Base-by-base conservation (phyloP, 1,284 basidiomycete species). In the Takashimella tepidaria region DNA sequence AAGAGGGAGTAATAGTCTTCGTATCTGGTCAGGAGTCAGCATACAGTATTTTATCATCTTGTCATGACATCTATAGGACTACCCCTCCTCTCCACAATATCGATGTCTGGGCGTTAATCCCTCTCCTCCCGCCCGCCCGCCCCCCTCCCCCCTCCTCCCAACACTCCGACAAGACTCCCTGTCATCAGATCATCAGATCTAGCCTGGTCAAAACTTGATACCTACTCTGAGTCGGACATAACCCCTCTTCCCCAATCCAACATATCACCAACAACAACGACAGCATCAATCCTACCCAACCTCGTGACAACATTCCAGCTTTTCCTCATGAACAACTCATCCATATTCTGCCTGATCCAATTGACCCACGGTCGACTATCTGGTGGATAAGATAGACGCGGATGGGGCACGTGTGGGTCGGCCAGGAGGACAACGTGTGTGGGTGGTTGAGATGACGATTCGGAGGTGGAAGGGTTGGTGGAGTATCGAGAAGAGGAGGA, bases 191-290 rank as follows among this genome's bases (percentile, higher is more conserved):
- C 27, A 21, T n/a, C n/a, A n/a, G n/a, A n/a, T n/a, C n/a, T n/a
- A n/a, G n/a, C n/a, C n/a, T n/a, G n/a, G n/a, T n/a, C n/a, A n/a
- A n/a, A n/a, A 3, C 41, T 16, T 12, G 31, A 3, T 5, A 81
- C 85, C 74, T 72, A 91, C 90, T 89, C 84, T 56, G 77, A 70
- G 49, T 82, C 80, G 25, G 76, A 77, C 66, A 80, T 81, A 11
- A 80, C 77, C 19, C 79, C 77, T 56, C 85, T 81, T 4, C 88
- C 89, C 49, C 81, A 82, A 48, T 84, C 82, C 51, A 87, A 79
- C 83, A 89, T 83, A 72, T 88, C 85, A 22, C 91, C 91, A 20
- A 92, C 77, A 58, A 93, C 88, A 8, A 93, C 79, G 6, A 92
- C 82, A 12, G 79, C 80, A 66, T 92, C 79, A 1, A 89, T 87